Conservation (phyloP, 805 yeast genomes). For the Kodamaea restingae region DNA sequence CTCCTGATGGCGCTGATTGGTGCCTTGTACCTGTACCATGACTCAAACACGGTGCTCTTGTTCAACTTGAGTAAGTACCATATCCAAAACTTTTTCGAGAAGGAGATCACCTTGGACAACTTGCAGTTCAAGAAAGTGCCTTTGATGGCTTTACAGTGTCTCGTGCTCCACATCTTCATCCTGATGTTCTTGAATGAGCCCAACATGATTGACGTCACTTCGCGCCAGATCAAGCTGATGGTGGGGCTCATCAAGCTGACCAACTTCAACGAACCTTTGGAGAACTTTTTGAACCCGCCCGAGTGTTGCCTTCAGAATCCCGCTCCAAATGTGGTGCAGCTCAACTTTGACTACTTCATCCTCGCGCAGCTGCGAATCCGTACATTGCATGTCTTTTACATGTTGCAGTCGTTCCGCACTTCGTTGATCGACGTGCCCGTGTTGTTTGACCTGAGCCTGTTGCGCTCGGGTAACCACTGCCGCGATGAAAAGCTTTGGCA, state of each 20-base stretch:
- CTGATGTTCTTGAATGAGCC: constrained; percentile 54
- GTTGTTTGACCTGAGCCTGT: constrained; percentile 38
- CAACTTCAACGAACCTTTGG: constrained; percentile 48
- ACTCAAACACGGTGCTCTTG: constrained; percentile 66
- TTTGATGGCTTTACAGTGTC: constrained; percentile 52
- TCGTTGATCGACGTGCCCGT: constrained; percentile 35
- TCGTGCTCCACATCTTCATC: constrained; percentile 52
- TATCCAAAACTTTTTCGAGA: constrained; percentile 63
- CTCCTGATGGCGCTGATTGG: constrained; percentile 86
- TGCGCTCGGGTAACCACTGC: constrained; percentile 66
- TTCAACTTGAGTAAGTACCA: constrained; percentile 65
- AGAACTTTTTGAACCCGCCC: constrained; percentile 43
- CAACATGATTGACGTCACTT: constrained; percentile 46
- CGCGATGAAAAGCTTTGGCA: constrained; percentile 57
- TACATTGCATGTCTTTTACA: constrained; percentile 49
- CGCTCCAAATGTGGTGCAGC: constrained; percentile 23
- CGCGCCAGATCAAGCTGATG: constrained; percentile 51
- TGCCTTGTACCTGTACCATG: constrained; percentile 79
- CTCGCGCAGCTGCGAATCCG: constrained; percentile 54
- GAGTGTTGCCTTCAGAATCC: constrained; percentile 8
- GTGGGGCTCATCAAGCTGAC: constrained; percentile 53
- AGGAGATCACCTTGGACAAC: constrained; percentile 41
- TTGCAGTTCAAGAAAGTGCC: constrained; percentile 52
- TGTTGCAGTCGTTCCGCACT: constrained; percentile 44
- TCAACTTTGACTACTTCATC: constrained; percentile 48